Base-by-base conservation (phyloP, 2,329 filamentous ascomycete genomes). In the Venturia pyrina region DNA sequence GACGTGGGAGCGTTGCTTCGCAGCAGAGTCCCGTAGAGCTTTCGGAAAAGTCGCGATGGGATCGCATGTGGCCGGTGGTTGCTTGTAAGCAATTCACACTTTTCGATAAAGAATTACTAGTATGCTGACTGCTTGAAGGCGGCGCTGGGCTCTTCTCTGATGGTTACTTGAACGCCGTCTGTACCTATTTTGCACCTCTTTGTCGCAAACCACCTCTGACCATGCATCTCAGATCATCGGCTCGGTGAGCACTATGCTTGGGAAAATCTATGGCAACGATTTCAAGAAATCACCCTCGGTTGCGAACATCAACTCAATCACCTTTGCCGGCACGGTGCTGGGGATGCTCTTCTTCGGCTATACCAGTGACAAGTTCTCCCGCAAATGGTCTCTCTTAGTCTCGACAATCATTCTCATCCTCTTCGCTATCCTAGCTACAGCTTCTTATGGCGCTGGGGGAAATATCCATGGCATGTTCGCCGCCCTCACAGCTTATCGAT, bases 101-200 rank as follows among this genome's bases (percentile, higher is more conserved):
- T 48, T n/a, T 48, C n/a, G 5, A 40, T 7, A 5, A 2, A 21
- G n/a, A 28, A 53, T 1, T 28, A 24, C 10, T 10, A n/a, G 19
- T 15, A 50, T 13, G 13, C 48, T 28, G 21, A 53, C 15, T 15
- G 15, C 21, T 28, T 15, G 8, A 37, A 59, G 53, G 53, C 73
- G 93, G 93, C 69, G 90, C 92, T 63, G 93, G 93, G 72, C 82
- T 96, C 1, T 96, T 96, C 77, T 92, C 89, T 32, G 93, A 96
- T 75, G 93, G 93, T 19, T 96, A 96, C 75, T 85, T 96, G 73
- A 96, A 96, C 77, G 91, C 90, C 72, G 90, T 73, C 19, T 13
- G 60, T 61, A 21, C 19, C 28, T 4, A 28, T 28, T 28, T 17
- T 44, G 17, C 5, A 48, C 0, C 62, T 15, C 6, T 60, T 17